Base-by-base conservation (phyloP, 2,329 filamentous ascomycete genomes). In the Alternaria sp. region DNA sequence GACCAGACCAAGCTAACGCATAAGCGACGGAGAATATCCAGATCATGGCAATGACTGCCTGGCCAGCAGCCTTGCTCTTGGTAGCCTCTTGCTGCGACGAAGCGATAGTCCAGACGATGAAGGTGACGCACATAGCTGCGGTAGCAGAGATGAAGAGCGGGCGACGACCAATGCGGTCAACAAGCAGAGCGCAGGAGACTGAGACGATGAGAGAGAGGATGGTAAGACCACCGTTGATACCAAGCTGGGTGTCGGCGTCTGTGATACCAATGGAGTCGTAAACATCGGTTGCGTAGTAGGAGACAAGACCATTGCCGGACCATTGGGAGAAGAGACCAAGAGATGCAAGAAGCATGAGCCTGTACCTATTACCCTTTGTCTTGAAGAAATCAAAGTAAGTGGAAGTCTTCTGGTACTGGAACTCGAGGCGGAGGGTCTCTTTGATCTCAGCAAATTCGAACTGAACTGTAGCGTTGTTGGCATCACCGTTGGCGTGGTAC, bases 241-340 rank as follows among this genome's bases (percentile, higher is more conserved):
- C 72, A 36, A 71, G 66, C 61, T 73, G 63, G 51, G 67, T 66
- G 29, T 72, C 71, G 14, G 48, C 80, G 44, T 82, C 78, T 1
- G 67, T 84, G 69, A 90, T 88, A 42, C 87, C 87, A 49, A 86
- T 86, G 48, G 83, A 83, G 39, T 82, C 78, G 76, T 88, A 88
- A 63, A 90, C 82, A 56, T 83, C 80, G 58, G 86, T 84, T 68
- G 88, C 86, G 73, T 90, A 90, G 77, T 90, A 89, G 62, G 83
- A 86, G 70, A 90, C 86, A 2, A 90, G 77, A 17, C 85, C 87
- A 70, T 90, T 90, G 42, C 88, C 88, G 51, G 84, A 86, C 77
- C 88, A 90, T 75, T 90, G 87, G 2, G 86, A 88, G 70, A 90
- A 88, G 65, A 90, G 77, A 68, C 86, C 88, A 17, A 90, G 80